Evolutionary conservation across 257 asterid species (phyloP).

Genomic region (Penstemon davidsonii): DNA sequence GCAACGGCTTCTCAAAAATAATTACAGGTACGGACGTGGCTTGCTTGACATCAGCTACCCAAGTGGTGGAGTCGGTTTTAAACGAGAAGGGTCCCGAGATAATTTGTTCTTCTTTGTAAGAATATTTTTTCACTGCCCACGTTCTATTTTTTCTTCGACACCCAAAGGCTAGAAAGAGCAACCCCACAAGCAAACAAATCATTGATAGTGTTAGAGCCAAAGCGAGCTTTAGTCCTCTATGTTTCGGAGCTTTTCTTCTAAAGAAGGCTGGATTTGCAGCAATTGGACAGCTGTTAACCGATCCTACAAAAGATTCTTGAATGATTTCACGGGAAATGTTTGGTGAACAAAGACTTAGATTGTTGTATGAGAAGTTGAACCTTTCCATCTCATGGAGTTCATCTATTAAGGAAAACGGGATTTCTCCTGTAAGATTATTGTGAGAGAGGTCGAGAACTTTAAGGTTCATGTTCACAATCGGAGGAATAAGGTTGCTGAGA

Average conservation of each 20-base stretch:
- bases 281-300: slow-evolving; percentile 75
- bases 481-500: slow-evolving; percentile 61
- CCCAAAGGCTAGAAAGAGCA: slow-evolving; percentile 76
- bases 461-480: slow-evolving; percentile 42
- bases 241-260: slow-evolving; percentile 42
- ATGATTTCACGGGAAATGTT: slow-evolving; percentile 43
- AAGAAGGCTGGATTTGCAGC: slow-evolving; percentile 81
- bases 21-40: slow-evolving; percentile 71
- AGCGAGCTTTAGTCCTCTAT: slow-evolving; percentile 68
- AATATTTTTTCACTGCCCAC: slow-evolving; percentile 66
- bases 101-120: slow-evolving; percentile 60
- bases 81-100: slow-evolving; percentile 82
- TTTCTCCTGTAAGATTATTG: slow-evolving; percentile 84
- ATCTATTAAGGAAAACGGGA: slow-evolving; percentile 54
- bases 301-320: slow-evolving; percentile 60
- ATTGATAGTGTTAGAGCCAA: slow-evolving; percentile 67
- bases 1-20: slow-evolving; percentile 79
- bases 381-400: slow-evolving; percentile 60
- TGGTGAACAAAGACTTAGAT: slow-evolving; percentile 67
- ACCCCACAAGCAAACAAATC: slow-evolving; percentile 67
- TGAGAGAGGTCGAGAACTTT: slow-evolving; percentile 66
- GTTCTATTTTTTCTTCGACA: slow-evolving; percentile 62
- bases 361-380: slow-evolving; percentile 87
- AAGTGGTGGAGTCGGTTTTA: slow-evolving; percentile 76
- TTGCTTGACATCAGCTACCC: slow-evolving; percentile 88